Evolutionary conservation across 73 alveolate species (phyloP), one percentile per base, ranked within the genome.

Genomic region (Tetrahymena thermophila): DNA sequence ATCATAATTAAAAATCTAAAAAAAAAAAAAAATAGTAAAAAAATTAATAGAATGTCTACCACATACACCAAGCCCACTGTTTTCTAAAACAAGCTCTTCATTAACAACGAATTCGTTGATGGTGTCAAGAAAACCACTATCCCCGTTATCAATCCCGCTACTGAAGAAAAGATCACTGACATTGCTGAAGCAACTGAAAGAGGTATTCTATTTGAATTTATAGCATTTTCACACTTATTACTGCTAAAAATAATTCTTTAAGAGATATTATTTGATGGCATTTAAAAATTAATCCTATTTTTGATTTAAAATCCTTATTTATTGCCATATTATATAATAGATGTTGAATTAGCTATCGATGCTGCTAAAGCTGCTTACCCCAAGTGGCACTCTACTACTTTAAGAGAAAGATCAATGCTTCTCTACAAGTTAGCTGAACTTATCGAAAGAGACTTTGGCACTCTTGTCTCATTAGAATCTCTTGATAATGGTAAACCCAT

Each of bases 341-440:
- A 98, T 94, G 98, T 97, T 9, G 98, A 98, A 40, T 84, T 94
- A 50, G 99, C 99, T 34, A 98, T 98, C 5, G 96, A 95, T 17
- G 97, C 98, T n/a, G 98, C 99, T 93, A 95, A 93, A n/a, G 98
- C 98, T 28, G 96, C 98, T 2, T 98, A 98, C 98, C 95, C 97
- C 85, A 96, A 95, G 40, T 85, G 96, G 84, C 83, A 96, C 0
- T 97, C 98, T 23, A 11, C 84, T 34, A 9, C 89, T 71, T 71
- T 71, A 31, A 71, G 89, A 13, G 96, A 97, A 55, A 95, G 98
- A 94, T 93, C 97, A 43, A 94, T 94, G 93, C 89, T 96, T 71
- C 94, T 98, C 40, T 71, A 93, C 34, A 96, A 95, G 94, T 85
- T 98, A 23, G 99, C 98, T 0, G 98, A 97, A 93, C 97, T 95